Percentiles rank a stretch among this genome's conserved stretches.
Evolutionary conservation across 805 yeast genomes (phyloP).

Genomic region (Wickerhamomyces tratensis): DNA sequence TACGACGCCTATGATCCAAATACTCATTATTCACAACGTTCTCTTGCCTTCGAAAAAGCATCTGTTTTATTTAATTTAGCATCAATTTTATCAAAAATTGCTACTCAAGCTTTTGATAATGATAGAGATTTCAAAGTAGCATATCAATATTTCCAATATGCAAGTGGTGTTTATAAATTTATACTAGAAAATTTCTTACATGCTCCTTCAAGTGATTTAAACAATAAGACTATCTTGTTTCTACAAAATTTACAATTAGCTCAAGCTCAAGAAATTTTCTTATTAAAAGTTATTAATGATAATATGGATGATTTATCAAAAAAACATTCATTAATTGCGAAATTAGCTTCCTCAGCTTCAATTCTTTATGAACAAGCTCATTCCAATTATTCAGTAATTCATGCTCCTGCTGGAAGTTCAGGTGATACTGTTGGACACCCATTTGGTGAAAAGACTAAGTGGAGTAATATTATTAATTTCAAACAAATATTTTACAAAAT

Average conservation of each 20-base stretch:
- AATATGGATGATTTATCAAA: constrained; percentile 27
- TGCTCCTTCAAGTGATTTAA: constrained; percentile 76
- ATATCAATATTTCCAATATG: constrained; percentile 52
- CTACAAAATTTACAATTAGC: constrained; percentile 62
- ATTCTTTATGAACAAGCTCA: constrained; percentile 42
- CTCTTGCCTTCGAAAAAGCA: constrained; percentile 87
- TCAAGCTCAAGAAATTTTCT: constrained; percentile 83
- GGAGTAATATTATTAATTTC: constrained; percentile 41
- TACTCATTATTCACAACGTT: constrained; percentile 52
- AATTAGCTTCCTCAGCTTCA: constrained; percentile 57
- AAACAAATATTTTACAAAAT: constrained; percentile 50
- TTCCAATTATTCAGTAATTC: constrained; percentile 23
- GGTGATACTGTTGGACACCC: constrained; percentile 4
- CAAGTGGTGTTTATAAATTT: constrained; percentile 70
- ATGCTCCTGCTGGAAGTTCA: too few species aligned
- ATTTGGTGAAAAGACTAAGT: constrained; percentile 34
- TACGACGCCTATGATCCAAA: constrained; percentile 53
- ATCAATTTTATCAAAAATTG: constrained; percentile 45
- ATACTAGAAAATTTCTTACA: constrained; percentile 76
- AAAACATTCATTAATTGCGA: constrained; percentile 61
- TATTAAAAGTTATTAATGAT: constrained; percentile 44
- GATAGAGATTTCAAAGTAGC: constrained; percentile 44
- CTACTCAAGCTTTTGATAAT: constrained; percentile 24
- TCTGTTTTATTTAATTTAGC: constrained; percentile 73
- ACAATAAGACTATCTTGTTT: constrained; percentile 57